Evolutionary conservation across 768 basidiomycete species (phyloP), one percentile per base, ranked within the genome.

Genomic region (Tulasnella sp.): DNA sequence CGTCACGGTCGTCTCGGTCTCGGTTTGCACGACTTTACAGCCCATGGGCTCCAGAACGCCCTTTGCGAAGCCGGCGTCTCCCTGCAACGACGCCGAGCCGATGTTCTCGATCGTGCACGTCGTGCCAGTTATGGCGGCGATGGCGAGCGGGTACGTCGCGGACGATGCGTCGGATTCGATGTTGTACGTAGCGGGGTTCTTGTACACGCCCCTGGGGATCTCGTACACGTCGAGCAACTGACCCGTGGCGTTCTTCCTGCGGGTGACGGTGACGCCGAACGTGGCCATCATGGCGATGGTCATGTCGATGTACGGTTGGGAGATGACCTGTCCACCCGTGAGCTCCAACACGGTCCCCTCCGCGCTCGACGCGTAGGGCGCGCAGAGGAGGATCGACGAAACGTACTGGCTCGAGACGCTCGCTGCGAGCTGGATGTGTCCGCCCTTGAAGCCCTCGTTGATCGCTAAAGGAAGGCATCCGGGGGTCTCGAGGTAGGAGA

Each of bases 271-370:
- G 79, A 98, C 86, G 4, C 96, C 97, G 83, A 99, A 99, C 10
- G 92, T 90, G 80, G 87, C 87, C 98, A 99, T 99, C 92, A 99
- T 98, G 11, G 95, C 91, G 81, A 98, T 92, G 11, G 98, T 99
- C 98, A 99, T 98, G 85, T 99, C 96, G 84, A 99, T 99, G 86
- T 99, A 99, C 0, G 96, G 96, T 85, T 99, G 97, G 6, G 95
- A 98, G 83, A 99, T 98, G 82, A 99, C 98, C 79, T 93, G 91
- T 0, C 95, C 97, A 15, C 97, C 98, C 0, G 90, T 92, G 79
- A 99, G 89, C 85, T 98, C 93, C 74, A 99, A 91, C 2, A 90
- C 91, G 79, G 98, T 89, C 0, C 77, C 77, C 26, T 20, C 35
- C n/a, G 92, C 87, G 82, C 94, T 87, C 39, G 84, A 81, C 1